phyloP scores from a whole-genome alignment of 2,329 filamentous ascomycete species.

The Mollisiaceae sp. region DNA sequence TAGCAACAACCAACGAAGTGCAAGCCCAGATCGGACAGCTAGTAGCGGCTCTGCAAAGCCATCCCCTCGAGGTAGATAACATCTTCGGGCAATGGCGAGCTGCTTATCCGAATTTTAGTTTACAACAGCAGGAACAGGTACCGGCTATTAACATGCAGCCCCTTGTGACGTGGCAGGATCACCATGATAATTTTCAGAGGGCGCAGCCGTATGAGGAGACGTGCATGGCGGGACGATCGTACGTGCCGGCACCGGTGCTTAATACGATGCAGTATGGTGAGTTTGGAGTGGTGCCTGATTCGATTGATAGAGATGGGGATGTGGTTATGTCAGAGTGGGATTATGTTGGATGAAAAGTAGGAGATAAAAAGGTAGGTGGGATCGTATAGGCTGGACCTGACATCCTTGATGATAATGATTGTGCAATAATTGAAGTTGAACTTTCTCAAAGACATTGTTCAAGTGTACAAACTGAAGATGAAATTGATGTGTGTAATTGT shows the following conservation, averaged over 20 bases:
- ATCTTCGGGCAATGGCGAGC: background rate
- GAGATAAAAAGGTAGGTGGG: background rate
- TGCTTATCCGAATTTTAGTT: background rate
- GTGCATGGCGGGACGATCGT: background rate
- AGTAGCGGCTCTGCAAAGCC: background rate
- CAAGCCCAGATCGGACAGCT: background rate
- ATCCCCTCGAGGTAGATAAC: background rate
- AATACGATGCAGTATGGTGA: background rate
- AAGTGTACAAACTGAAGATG: background rate
- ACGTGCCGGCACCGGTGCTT: background rate
- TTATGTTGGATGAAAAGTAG: slow-evolving; percentile 1
- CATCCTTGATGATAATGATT: slow-evolving; percentile 5
- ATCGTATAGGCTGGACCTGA: background rate
- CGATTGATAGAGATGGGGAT: slow-evolving; percentile 8
- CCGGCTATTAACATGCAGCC: background rate
- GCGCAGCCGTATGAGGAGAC: slow-evolving; percentile 6
- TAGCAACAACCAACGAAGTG: background rate
- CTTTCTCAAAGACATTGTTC: background rate
- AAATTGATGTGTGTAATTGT: background rate
- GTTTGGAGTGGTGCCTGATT: background rate
- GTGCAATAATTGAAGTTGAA: background rate
- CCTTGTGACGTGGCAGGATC: background rate
- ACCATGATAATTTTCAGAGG: background rate
- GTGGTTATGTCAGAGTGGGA: background rate
- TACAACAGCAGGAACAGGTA: background rate